These are phyloP conservation scores for Berberis thunbergii DNA, from an alignment of 164 flowering plant genomes.

Conservation along the genomic window DNA sequence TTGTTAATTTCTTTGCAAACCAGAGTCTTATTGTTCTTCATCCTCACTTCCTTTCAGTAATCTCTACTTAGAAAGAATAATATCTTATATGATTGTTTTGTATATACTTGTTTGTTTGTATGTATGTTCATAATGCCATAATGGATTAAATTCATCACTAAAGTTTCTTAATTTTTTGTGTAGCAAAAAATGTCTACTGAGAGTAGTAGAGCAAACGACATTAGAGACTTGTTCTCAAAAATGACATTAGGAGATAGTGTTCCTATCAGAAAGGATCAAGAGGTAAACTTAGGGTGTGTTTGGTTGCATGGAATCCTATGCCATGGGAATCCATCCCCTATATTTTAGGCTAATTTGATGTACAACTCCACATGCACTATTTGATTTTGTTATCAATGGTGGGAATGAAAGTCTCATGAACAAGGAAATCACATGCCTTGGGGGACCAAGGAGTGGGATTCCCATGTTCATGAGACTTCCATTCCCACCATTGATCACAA, in stretches of 20 bases:
- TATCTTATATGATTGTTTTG: not conserved
- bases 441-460: too few species aligned
- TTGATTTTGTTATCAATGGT: too few species aligned
- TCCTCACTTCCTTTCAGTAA: not conserved
- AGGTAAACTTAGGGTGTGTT: not conserved
- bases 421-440: too few species aligned
- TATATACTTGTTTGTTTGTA: not conserved
- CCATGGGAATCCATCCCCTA: slow-evolving; percentile 13
- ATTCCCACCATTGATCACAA: too few species aligned
- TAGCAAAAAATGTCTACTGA: slow-evolving; percentile 27
- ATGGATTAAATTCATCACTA: not conserved
- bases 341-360: slow-evolving; percentile 11
- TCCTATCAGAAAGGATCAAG: slow-evolving; percentile 23
- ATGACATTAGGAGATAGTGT: slow-evolving; percentile 21
- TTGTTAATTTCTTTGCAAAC: not conserved
- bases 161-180: slow-evolving; percentile 8
- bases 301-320: too few species aligned
- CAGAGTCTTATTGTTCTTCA: not conserved
- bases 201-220: slow-evolving; percentile 25
- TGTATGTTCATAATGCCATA: too few species aligned
- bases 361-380: too few species aligned
- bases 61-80: not conserved
- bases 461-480: too few species aligned
- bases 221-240: slow-evolving; percentile 36
- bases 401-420: too few species aligned